Base-by-base conservation (phyloP, 116 monocot genomes). In the Zostera marina region DNA sequence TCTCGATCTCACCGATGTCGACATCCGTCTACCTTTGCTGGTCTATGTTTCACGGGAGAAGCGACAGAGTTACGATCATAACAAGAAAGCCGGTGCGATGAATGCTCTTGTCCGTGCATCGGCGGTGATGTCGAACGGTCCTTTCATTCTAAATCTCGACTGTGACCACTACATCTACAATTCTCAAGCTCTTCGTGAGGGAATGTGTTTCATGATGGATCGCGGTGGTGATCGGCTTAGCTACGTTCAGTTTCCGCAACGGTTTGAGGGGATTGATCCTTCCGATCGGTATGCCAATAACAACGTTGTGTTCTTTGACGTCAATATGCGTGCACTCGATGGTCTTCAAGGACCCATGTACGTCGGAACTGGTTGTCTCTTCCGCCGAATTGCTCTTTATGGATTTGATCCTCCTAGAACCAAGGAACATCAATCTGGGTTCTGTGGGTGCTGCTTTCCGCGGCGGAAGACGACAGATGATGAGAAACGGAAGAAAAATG, bases 41-140 rank as follows among this genome's bases (percentile, higher is more conserved):
- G 83, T 92, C 41, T 92, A 92, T 47, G 72, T 83, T 25, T 92
- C 92, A 16, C 83, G 92, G 11, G 92, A 92, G 68, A 92, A 92
- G 66, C 82, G 92, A 11, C 73, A 80, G 0, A 83, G 80, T 4
- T 92, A 83, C 63, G 86, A 92, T 65, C 92, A 92, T 76, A 83
- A 92, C 77, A 92, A 83, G 73, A 92, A 92, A 62, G 92, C 92
- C 0, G 92, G 92, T 22, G 92, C 92, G 44, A 92, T 92, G 92
- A 92, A 92, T 44, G 86, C 92, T 7, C 80, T 92, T 4, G 80
- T 92, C 26, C 86, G 92, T 3, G 92, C 92, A 22, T 86, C 92
- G 1, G 92, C 92, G 15, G 64, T 92, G 64, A 75, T 92, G 80
- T 92, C 92, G 25, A 92, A 92, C 19, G 92, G 87, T 0, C 75